Evolutionary conservation across 108 stramenopile species (phyloP), one percentile per base, ranked within the genome.

Genomic region (Craspedostauros australis): DNA sequence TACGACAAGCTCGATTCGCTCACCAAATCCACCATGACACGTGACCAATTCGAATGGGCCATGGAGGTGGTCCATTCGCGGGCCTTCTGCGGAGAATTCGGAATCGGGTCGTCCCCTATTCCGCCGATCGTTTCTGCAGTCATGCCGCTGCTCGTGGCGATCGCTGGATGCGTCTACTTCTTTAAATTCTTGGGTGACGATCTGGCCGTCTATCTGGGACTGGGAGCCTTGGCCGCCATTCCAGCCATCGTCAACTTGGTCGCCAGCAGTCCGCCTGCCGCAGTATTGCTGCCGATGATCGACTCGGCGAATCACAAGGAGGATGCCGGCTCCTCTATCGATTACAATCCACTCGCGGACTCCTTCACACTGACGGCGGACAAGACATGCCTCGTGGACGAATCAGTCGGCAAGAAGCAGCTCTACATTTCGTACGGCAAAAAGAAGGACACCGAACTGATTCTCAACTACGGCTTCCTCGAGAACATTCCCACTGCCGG

Each of bases 31-130:
- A 57, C 48, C 12, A 75, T 84, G 60, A 65, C 75, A 0, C 75
- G 57, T 57, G 75, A 84, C 41, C 55, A 82, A 42, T 88, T 88
- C 52, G 39, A 56, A 49, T 88, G 86, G 86, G 71, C 77, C 39
- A 84, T 88, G 86, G 86, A 88, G 49, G 86, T 75, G 18, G 86
- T 88, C 7, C 80, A 88, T 62, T 81, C 80, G 18, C 62, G 86
- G 27, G 80, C 82, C 20, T 88, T 88, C 54, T 45, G 74, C 24
- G 55, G 55, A 3, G 18, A 57, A 28, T 57, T 57, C 37, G 54
- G 54, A 8, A 28, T 41, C 22, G 38, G 38, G 7, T 33, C 19
- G n/a, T 37, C 37, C 14, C 16, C 40, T 14, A 5, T 70, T 12
- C 48, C 61, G 16, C 11, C 50, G 4, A 25, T 57, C n/a, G 60